Percentiles rank a stretch among this genome's conserved stretches.
phyloP scores from a whole-genome alignment of 1,139 yeast species.

The Candida tropicalis region DNA sequence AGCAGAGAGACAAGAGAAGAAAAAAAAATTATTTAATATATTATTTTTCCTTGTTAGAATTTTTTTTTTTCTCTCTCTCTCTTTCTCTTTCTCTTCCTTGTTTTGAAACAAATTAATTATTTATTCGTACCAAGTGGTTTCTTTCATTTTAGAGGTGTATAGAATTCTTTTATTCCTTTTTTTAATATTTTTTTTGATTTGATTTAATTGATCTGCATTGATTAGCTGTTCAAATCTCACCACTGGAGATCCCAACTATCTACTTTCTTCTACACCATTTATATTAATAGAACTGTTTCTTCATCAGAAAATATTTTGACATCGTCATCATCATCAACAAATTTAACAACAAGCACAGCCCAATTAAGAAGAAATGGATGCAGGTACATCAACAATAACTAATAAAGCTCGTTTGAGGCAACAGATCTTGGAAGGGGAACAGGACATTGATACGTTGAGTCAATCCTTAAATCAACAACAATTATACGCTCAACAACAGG shows the following conservation, averaged over 20 bases:
- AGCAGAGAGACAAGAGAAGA: not conserved
- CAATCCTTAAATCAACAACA: slow-evolving; percentile 16
- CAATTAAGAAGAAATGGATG: slow-evolving; percentile 20
- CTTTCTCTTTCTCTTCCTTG: not conserved
- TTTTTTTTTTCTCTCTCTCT: not conserved
- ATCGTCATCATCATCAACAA: no score
- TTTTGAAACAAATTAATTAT: not conserved
- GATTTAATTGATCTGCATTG: no score
- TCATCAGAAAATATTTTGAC: no score
- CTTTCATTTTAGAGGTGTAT: no score
- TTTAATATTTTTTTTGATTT: no score
- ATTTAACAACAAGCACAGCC: no score
- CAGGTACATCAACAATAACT: slow-evolving; percentile 21
- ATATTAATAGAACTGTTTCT: no score
- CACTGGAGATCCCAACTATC: no score
- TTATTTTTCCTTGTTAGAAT: not conserved
- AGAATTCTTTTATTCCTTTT: no score
- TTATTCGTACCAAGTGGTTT: no score
- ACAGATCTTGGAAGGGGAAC: slow-evolving; percentile 36
- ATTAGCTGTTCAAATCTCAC: no score
- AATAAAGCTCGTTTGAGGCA: slow-evolving; percentile 34
- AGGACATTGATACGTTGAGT: slow-evolving; percentile 27
- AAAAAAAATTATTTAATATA: not conserved
- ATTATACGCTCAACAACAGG: slow-evolving; percentile 17
- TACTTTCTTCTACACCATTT: no score